Percentiles rank a stretch among this genome's conserved stretches.
These are phyloP conservation scores for Microsporum audouinii DNA, from an alignment of 2,329 filamentous ascomycete species.

Conservation along the genomic window DNA sequence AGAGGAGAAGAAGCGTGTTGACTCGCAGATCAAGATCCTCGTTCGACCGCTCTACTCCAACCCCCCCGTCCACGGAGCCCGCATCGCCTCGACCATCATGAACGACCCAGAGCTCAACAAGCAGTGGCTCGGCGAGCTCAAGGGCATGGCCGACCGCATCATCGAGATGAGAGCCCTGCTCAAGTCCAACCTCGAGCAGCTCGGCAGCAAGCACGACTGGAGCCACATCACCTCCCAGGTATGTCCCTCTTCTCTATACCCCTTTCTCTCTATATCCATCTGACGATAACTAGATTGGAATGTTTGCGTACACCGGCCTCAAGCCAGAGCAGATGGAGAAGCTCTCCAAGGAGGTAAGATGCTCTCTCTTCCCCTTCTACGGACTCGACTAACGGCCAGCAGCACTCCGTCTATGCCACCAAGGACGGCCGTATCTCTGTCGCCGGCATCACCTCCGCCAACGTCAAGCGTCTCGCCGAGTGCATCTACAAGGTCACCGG, in stretches of 20 bases:
- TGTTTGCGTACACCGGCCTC: slow-evolving; percentile 97
- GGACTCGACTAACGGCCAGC: neutral
- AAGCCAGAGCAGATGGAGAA: slow-evolving; percentile 81
- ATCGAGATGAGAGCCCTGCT: slow-evolving; percentile 94
- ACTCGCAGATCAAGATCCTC: slow-evolving; percentile 97
- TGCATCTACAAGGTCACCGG: slow-evolving; percentile 42
- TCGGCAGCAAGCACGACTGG: slow-evolving; percentile 96
- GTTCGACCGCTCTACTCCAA: slow-evolving; percentile 97
- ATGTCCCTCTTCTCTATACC: slow-evolving; percentile 10
- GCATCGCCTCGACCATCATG: slow-evolving; percentile 84
- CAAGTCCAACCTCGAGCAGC: slow-evolving; percentile 86
- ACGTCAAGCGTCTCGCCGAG: slow-evolving; percentile 41
- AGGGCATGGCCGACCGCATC: slow-evolving; percentile 98
- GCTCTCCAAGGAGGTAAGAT: slow-evolving; percentile 67
- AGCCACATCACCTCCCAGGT: slow-evolving; percentile 89
- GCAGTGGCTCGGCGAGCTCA: slow-evolving; percentile 94
- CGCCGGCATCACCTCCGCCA: slow-evolving; percentile 39
- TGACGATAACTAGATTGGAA: slow-evolving; percentile 58
- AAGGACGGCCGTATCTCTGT: slow-evolving; percentile 51
- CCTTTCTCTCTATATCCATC: neutral
- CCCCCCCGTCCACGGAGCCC: slow-evolving; percentile 90
- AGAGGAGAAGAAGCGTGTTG: slow-evolving; percentile 89
- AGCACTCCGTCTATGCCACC: slow-evolving; percentile 93
- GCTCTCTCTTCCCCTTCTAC: neutral
- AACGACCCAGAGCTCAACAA: slow-evolving; percentile 73